A percentile compares a stretch with the other conserved stretches of the same genome.
phyloP scores from a whole-genome alignment of 768 basidiomycete genomes.

The Mycena filopes region DNA sequence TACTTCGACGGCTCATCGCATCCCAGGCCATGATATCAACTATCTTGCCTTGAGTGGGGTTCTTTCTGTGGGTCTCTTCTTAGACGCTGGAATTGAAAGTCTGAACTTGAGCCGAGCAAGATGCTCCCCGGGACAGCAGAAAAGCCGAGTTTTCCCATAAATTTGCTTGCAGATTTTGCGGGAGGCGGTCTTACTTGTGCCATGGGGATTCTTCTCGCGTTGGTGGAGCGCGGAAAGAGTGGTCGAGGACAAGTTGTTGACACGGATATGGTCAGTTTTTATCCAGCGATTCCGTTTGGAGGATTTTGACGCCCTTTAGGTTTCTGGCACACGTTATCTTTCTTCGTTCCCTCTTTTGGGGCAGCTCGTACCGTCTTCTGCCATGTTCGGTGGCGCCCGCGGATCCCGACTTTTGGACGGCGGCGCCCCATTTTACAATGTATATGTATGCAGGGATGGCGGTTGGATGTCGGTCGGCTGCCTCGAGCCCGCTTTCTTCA shows the following conservation, averaged over 20 bases:
- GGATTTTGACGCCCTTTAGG: constrained; percentile 52
- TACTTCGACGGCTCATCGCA: constrained; percentile 6
- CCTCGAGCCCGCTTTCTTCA: constrained; percentile 79
- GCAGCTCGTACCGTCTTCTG: constrained; percentile 44
- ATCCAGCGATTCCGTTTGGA: not conserved
- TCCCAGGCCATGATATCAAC: constrained; percentile 83
- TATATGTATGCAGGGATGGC: constrained; percentile 79
- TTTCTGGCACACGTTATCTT: constrained; percentile 83
- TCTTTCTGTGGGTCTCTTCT: constrained; percentile 62
- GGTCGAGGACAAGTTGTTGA: constrained; percentile 81
- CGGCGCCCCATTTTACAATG: constrained; percentile 80
- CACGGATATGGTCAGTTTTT: constrained; percentile 72
- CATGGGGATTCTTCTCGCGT: constrained; percentile 77
- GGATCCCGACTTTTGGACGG: constrained; percentile 77
- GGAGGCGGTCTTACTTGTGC: constrained; percentile 82
- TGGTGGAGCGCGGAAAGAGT: constrained; percentile 72
- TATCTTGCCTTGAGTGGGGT: constrained; percentile 85
- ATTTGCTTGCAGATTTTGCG: constrained; percentile 85
- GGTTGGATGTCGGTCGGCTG: constrained; percentile 83
- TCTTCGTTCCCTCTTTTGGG: constrained; percentile 76
- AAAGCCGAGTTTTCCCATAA: constrained; percentile 78
- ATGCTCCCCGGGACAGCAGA: constrained; percentile 73
- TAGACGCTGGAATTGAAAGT: not conserved
- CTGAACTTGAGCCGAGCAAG: constrained; percentile 42
- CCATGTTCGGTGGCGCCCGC: constrained; percentile 54